Conservation (phyloP, 768 basidiomycete species). For the Podaxis sp. region DNA sequence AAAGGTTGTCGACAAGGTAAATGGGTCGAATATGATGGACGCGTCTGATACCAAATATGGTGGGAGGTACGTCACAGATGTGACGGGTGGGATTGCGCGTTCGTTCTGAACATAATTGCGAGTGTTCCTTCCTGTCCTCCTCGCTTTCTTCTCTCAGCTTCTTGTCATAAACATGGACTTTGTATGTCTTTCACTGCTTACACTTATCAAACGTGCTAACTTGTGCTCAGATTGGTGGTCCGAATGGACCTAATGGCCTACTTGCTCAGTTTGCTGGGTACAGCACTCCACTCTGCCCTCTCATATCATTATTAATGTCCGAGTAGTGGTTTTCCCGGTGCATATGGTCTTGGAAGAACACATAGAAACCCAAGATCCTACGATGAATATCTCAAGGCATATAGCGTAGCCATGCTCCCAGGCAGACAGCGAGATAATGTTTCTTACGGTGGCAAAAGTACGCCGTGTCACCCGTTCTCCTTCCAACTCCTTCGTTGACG, state of each 20-base stretch:
- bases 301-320: constrained; percentile 11
- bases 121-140: constrained; percentile 3
- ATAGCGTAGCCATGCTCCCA: constrained; percentile 91
- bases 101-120: constrained; percentile 13
- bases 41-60: constrained; percentile 28
- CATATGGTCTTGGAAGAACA: constrained; percentile 38
- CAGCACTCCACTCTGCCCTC: constrained; percentile 10
- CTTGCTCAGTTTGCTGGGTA: constrained; percentile 67
- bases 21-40: constrained; percentile 15
- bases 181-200: constrained; percentile 25
- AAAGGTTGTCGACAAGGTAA: not conserved
- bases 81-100: constrained; percentile 23
- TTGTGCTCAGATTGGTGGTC: constrained; percentile 33
- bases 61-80: constrained; percentile 27
- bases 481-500: constrained; percentile 10
- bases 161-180: constrained; percentile 34
- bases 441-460: constrained; percentile 96
- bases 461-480: constrained; percentile 15
- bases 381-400: constrained; percentile 91
- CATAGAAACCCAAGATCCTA: constrained; percentile 69
- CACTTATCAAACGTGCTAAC: not conserved
- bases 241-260: constrained; percentile 53
- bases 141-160: constrained; percentile 10
- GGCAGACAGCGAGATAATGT: constrained; percentile 85
- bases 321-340: constrained; percentile 49